A percentile compares a stretch with the other conserved stretches of the same genome.
phyloP scores from a whole-genome alignment of 345 rosid species.

The Dimocarpus longan region DNA sequence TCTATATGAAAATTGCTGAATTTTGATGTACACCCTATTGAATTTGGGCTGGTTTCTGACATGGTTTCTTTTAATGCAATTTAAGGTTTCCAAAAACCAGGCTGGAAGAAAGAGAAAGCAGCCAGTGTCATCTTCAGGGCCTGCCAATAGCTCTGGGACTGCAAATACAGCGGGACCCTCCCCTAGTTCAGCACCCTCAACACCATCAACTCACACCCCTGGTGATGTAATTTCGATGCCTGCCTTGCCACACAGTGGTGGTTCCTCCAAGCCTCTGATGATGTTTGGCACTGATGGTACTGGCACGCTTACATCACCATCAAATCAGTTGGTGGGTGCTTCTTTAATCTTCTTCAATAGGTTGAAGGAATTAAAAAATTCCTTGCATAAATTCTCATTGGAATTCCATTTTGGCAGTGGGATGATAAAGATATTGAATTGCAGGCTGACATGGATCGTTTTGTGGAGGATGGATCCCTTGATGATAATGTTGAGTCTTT shows the following conservation, averaged over 20 bases:
- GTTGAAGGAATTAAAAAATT: slow-evolving; percentile 34
- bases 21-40: slow-evolving; percentile 5
- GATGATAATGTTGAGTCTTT: slow-evolving; percentile 98
- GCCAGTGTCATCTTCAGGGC: slow-evolving; percentile 96
- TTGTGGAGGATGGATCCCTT: slow-evolving; percentile 94
- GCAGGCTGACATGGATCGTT: slow-evolving; percentile 96
- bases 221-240: slow-evolving; percentile 94
- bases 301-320: slow-evolving; percentile 83
- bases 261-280: slow-evolving; percentile 82
- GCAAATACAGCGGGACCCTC: slow-evolving; percentile 98
- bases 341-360: slow-evolving; percentile 23
- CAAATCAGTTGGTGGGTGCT: slow-evolving; percentile 86
- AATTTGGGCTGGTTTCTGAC: slow-evolving; percentile 39
- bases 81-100: slow-evolving; percentile 90
- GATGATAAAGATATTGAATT: slow-evolving; percentile 70
- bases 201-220: slow-evolving; percentile 96
- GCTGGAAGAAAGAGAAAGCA: slow-evolving; percentile 96
- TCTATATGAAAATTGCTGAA: not conserved
- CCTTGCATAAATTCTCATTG: slow-evolving; percentile 49
- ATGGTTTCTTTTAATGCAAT: slow-evolving; percentile 28
- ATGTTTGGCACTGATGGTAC: slow-evolving; percentile 77
- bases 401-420: slow-evolving; percentile 64
- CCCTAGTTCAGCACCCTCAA: slow-evolving; percentile 98
- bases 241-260: slow-evolving; percentile 76
- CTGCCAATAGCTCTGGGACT: slow-evolving; percentile 99